Evolutionary conservation across 495 filamentous ascomycete genomes (phyloP).

Genomic region (Penicillium paradoxum): DNA sequence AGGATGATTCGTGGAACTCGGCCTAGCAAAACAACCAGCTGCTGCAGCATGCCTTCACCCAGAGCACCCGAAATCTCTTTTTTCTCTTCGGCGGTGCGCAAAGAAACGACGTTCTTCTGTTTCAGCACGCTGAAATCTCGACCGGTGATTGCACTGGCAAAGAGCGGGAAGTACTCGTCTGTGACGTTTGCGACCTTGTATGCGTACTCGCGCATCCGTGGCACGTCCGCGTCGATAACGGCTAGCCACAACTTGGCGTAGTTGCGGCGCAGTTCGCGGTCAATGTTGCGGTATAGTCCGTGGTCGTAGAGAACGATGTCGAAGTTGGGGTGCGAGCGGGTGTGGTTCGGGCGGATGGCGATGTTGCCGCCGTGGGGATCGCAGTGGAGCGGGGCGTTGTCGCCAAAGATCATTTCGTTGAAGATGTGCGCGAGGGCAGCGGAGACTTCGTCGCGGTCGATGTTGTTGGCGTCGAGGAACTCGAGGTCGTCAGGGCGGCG

Average conservation of each 20-base stretch:
- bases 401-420: conserved; percentile 99
- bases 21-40: conserved; percentile 82
- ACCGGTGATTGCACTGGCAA: conserved; percentile 94
- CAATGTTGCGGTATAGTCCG: conserved; percentile 92
- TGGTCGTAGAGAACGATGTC: conserved; percentile 99
- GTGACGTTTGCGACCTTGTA: conserved; percentile 81
- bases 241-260: conserved; percentile 99
- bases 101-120: conserved; percentile 53
- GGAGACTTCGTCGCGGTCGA: conserved; percentile 94
- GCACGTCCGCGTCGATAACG: conserved; percentile 81
- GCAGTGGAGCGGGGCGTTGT: conserved; percentile 85
- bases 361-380: conserved; percentile 98
- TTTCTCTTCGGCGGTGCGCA: conserved; percentile 68
- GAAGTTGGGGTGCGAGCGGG: conserved; percentile 67
- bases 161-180: conserved; percentile 91
- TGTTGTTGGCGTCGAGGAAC: conserved; percentile 77
- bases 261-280: conserved; percentile 65
- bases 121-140: conserved; percentile 76
- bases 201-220: conserved; percentile 80
- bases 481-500: conserved; percentile 83
- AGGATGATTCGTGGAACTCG: conserved; percentile 89
- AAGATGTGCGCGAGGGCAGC: conserved; percentile 89
- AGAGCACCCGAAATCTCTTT: conserved; percentile 74
- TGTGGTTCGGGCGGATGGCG: conserved; percentile 72
- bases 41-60: conserved; percentile 79